Percentiles rank a stretch among this genome's conserved stretches.
Conservation (phyloP, 2,329 filamentous ascomycete species). For the Niveomyces coronatus region DNA sequence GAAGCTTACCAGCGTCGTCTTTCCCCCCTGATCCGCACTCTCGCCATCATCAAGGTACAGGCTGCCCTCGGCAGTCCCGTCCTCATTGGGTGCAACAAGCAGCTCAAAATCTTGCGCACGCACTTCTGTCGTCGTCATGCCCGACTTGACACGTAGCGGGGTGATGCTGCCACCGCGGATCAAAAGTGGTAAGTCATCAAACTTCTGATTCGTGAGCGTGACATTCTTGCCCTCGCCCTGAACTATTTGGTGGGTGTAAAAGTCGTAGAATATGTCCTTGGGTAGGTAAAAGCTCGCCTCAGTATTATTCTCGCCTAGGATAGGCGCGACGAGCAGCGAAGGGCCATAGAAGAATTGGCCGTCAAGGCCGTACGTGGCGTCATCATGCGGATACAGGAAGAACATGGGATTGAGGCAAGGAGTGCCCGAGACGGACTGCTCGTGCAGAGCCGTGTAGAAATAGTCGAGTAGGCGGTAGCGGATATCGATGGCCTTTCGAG, state of each 20-base stretch:
- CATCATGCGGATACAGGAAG: conserved; percentile 51
- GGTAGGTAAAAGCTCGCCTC: conserved; percentile 36
- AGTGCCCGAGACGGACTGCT: conserved; percentile 48
- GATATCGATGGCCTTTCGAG: conserved; percentile 54
- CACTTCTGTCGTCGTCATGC: conserved; percentile 54
- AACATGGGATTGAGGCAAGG: conserved; percentile 66
- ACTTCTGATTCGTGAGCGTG: conserved; percentile 24
- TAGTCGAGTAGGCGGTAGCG: conserved; percentile 66
- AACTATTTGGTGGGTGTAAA: conserved; percentile 34
- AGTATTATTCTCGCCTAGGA: conserved; percentile 28
- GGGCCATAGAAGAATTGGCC: conserved; percentile 38
- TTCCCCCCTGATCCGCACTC: conserved; percentile 42
- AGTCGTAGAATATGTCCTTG: conserved; percentile 38
- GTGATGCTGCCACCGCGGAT: conserved; percentile 55
- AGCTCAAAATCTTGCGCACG: conserved; percentile 59
- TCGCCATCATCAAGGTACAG: conserved; percentile 71
- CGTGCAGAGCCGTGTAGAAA: conserved; percentile 59
- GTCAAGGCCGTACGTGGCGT: conserved; percentile 30
- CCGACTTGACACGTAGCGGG: conserved; percentile 44
- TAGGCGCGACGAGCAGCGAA: conserved; percentile 33
- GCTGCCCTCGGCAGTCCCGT: conserved; percentile 52
- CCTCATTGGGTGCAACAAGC: conserved; percentile 51
- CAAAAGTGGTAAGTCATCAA: conserved; percentile 51
- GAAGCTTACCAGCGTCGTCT: conserved; percentile 47
- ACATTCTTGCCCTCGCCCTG: conserved; percentile 29